These are phyloP conservation scores for Didymella pomorum DNA, from an alignment of 2,329 filamentous ascomycete species.

Conservation along the genomic window DNA sequence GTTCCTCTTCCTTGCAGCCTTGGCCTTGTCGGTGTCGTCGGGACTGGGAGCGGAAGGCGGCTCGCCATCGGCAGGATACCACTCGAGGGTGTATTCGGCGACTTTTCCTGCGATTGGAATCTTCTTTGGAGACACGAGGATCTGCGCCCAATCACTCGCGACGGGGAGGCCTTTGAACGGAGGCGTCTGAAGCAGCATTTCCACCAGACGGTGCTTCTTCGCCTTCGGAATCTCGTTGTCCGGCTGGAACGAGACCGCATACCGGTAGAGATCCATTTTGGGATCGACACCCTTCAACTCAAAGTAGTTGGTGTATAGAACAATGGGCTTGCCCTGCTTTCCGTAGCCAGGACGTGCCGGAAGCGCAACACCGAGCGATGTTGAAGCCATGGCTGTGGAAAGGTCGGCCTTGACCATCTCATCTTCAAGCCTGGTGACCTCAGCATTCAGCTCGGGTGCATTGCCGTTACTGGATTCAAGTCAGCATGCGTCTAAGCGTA, in stretches of 20 bases:
- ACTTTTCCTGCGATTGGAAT: slow-evolving; percentile 26
- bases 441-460: slow-evolving; percentile 45
- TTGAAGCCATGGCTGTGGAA: slow-evolving; percentile 31
- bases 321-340: slow-evolving; percentile 46
- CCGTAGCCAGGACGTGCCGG: slow-evolving; percentile 47
- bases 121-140: slow-evolving; percentile 38
- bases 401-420: slow-evolving; percentile 42
- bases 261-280: slow-evolving; percentile 37
- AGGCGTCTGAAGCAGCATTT: slow-evolving; percentile 51
- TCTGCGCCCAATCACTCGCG: slow-evolving; percentile 53
- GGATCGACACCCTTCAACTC: slow-evolving; percentile 45
- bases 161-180: slow-evolving; percentile 41
- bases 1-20: slow-evolving; percentile 28
- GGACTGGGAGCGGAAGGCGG: slow-evolving; percentile 27
- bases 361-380: slow-evolving; percentile 34
- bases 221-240: slow-evolving; percentile 48
- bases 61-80: slow-evolving; percentile 37
- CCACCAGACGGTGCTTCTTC: slow-evolving; percentile 59
- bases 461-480: slow-evolving; percentile 32
- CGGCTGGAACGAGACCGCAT: slow-evolving; percentile 45
- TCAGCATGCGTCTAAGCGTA: not conserved
- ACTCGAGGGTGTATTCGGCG: slow-evolving; percentile 24
- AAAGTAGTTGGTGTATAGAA: slow-evolving; percentile 55
- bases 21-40: slow-evolving; percentile 27
- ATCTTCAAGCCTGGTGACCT: slow-evolving; percentile 42